A percentile compares a stretch with the other conserved stretches of the same genome.
Evolutionary conservation across 2,329 filamentous ascomycete genomes (phyloP).

Genomic region (Fusarium zealandicum): DNA sequence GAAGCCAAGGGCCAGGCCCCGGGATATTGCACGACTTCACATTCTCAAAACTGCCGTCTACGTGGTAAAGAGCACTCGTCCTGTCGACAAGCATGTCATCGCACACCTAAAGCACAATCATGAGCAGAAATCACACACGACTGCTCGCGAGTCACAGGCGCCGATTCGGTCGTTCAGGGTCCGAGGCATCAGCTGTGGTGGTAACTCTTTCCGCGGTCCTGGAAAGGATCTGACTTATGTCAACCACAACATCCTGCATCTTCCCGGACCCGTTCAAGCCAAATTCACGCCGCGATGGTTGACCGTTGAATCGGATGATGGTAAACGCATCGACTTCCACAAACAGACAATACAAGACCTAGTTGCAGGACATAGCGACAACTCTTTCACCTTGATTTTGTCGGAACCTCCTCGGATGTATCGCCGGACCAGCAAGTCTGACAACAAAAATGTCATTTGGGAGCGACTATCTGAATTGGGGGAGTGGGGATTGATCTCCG

Average conservation of each 20-base stretch:
- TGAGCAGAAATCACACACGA: slow-evolving; percentile 26
- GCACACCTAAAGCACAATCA: slow-evolving; percentile 42
- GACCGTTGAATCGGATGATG: slow-evolving; percentile 1
- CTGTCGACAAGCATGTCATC: slow-evolving; percentile 34
- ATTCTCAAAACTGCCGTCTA: slow-evolving; percentile 43
- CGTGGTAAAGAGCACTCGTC: slow-evolving; percentile 47
- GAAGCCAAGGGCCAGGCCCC: background rate
- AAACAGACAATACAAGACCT: slow-evolving; percentile 58
- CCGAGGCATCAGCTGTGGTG: slow-evolving; percentile 53
- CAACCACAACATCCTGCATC: slow-evolving; percentile 46
- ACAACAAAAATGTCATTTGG: slow-evolving; percentile 25
- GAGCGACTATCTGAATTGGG: slow-evolving; percentile 44
- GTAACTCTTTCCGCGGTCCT: slow-evolving; percentile 51
- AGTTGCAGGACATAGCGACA: slow-evolving; percentile 46
- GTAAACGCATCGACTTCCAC: slow-evolving; percentile 54
- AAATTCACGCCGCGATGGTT: slow-evolving; percentile 30
- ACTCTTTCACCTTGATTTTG: slow-evolving; percentile 59
- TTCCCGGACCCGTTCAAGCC: background rate
- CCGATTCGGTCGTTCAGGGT: slow-evolving; percentile 34
- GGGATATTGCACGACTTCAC: slow-evolving; percentile 41
- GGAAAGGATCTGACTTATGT: slow-evolving; percentile 51
- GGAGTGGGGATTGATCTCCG: slow-evolving; percentile 10
- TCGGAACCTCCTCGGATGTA: slow-evolving; percentile 60
- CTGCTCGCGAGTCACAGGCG: slow-evolving; percentile 20
- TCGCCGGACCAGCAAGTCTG: slow-evolving; percentile 9